phyloP scores from a whole-genome alignment of 176 grass and related monocot genomes.

The Zea mays region DNA sequence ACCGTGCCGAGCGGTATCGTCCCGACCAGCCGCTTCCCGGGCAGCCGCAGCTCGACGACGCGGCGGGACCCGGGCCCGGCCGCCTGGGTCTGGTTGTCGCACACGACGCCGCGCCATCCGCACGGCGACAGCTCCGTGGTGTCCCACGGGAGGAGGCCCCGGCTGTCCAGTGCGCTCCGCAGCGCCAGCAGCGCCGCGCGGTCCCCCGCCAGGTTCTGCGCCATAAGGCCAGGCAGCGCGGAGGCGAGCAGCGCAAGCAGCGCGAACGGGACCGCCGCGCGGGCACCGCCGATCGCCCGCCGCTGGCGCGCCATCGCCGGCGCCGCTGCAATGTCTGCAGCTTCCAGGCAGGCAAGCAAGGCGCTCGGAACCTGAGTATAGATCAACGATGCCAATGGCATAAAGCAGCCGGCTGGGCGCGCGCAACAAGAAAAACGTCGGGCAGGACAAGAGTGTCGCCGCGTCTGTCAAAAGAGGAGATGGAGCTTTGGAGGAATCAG shows the following conservation, averaged over 20 bases:
- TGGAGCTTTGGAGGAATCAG: background rate
- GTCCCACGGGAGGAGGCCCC: slow-evolving; percentile 43
- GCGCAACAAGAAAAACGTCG: background rate
- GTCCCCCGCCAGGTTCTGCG: slow-evolving; percentile 47
- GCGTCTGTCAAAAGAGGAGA: too few species aligned
- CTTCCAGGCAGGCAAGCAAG: background rate
- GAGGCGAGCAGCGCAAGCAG: background rate
- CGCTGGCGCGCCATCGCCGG: slow-evolving; percentile 5
- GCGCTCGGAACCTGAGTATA: background rate
- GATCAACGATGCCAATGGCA: background rate
- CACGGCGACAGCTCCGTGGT: slow-evolving; percentile 37
- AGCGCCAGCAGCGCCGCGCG: slow-evolving; percentile 55
- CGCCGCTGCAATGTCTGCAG: background rate
- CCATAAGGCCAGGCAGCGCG: slow-evolving; percentile 1
- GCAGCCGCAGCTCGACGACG: slow-evolving; percentile 53
- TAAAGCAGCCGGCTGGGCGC: background rate
- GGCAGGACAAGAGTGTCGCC: too few species aligned
- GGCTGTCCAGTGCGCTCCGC: slow-evolving; percentile 19
- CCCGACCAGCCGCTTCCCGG: slow-evolving; percentile 38
- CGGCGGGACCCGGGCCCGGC: background rate
- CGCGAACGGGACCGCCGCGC: background rate
- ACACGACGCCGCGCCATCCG: slow-evolving; percentile 57
- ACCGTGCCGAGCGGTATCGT: slow-evolving; percentile 53
- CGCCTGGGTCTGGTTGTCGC: slow-evolving; percentile 1
- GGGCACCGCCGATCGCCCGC: background rate